Percentiles rank a stretch among this genome's conserved stretches.
phyloP scores from a whole-genome alignment of 768 basidiomycete species.

The Mycena albidolilacea region DNA sequence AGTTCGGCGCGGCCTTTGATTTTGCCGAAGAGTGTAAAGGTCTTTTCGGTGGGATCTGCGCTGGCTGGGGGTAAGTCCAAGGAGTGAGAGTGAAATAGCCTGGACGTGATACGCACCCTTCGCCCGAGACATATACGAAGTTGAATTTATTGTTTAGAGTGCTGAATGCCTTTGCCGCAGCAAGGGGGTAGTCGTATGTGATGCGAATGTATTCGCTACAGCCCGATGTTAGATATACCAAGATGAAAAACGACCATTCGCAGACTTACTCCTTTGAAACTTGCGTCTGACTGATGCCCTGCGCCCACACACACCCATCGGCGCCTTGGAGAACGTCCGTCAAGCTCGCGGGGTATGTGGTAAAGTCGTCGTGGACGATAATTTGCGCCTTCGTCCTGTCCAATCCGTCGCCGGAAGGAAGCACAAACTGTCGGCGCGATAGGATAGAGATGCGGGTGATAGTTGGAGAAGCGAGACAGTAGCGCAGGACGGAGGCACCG shows the following conservation, averaged over 20 bases:
- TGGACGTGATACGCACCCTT: constrained; percentile 29
- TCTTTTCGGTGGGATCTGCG: constrained; percentile 44
- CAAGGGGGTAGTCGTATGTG: constrained; percentile 47
- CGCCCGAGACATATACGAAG: constrained; percentile 49
- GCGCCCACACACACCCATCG: constrained; percentile 47
- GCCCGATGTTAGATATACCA: too few relatives aligned
- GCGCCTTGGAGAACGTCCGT: constrained; percentile 42
- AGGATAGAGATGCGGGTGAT: constrained; percentile 48
- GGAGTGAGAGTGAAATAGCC: neutral
- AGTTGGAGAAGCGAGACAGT: constrained; percentile 42
- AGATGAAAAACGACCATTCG: too few relatives aligned
- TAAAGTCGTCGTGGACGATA: constrained; percentile 45
- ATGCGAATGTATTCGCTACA: constrained; percentile 44
- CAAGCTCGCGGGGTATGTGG: constrained; percentile 37
- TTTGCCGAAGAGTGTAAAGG: constrained; percentile 40
- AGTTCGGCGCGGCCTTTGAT: constrained; percentile 47
- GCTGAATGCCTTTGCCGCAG: constrained; percentile 45
- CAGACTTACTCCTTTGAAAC: constrained; percentile 45
- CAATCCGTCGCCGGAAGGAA: constrained; percentile 33
- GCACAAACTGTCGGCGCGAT: constrained; percentile 39
- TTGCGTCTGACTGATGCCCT: constrained; percentile 45
- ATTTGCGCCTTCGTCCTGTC: constrained; percentile 41
- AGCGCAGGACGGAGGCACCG: constrained; percentile 42
- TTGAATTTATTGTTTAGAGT: constrained; percentile 46
- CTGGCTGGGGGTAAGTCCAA: constrained; percentile 22